Evolutionary conservation across 345 rosid species (phyloP), one percentile per base, ranked within the genome.

Genomic region (Hypericum perforatum): DNA sequence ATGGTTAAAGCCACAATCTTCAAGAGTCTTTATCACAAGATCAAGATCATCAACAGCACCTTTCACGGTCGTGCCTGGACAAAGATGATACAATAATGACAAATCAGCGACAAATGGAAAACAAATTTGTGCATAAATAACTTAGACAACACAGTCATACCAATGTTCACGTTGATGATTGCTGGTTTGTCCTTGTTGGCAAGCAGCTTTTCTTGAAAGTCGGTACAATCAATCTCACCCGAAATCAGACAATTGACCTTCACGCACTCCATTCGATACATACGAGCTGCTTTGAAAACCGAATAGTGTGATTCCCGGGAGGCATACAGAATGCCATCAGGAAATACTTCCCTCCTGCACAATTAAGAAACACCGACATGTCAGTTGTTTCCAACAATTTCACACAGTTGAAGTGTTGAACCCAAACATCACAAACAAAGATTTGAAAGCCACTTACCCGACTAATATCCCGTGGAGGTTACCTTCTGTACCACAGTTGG

Each of bases 31-130:
- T 59, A 92, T 92, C 9, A 92, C 96, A 69, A 78, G 85, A 63
- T 88, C 98, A 47, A 92, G 94, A 69, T 92, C 98, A 74, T 92
- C 95, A 4, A 88, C 96, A 22, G 96, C 98, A 69, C 98, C 96
- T 71, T 88, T 88, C 8, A 92, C 98, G 54, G 98, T 85, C 29
- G 98, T 88, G 60, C 96, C 96, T 85, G 68, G 65, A 29, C 7
- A 49, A 15, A 47, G 22, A 49, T 40, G 12, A 44, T 49, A 9
- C 43, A 56, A 39, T 41, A 42, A 45, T 29, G 49, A 45, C 49
- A 45, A n/a, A 0, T 7, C 2, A 5, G 16, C 55, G 43, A 45
- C 47, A 61, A 37, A 46, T 10, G 4, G 16, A 43, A 8, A 16
- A 37, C 10, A 42, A 39, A 14, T 8, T 7, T 9, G 37, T 15